Conservation (phyloP, 2,329 filamentous ascomycete species). For the Aaosphaeria pasadenensis region DNA sequence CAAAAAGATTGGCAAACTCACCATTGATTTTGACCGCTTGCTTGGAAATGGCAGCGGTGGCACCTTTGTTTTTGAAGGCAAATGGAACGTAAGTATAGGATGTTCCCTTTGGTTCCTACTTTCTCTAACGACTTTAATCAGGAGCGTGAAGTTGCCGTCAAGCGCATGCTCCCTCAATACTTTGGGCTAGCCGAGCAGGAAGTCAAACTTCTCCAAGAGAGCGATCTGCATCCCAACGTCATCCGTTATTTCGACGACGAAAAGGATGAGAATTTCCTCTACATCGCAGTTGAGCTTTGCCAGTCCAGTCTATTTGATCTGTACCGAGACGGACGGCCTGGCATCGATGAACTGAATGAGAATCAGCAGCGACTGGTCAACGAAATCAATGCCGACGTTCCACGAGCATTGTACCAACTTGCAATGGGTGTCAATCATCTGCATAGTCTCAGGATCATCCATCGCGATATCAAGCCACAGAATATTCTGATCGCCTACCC, state of each 20-base stretch:
- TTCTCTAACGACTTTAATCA: conserved; percentile 13
- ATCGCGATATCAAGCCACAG: conserved; percentile 95
- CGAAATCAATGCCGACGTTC: conserved; percentile 71
- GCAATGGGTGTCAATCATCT: conserved; percentile 85
- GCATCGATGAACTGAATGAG: conserved; percentile 49
- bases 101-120: background rate
- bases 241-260: conserved; percentile 96
- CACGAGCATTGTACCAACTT: conserved; percentile 81
- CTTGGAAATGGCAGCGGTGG: conserved; percentile 84
- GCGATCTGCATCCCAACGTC: conserved; percentile 93
- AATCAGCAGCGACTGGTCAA: conserved; percentile 67
- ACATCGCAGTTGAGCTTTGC: conserved; percentile 93
- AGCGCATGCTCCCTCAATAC: conserved; percentile 94
- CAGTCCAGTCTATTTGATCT: conserved; percentile 92
- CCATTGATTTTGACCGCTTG: conserved; percentile 58
- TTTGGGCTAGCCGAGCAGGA: conserved; percentile 95
- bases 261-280: conserved; percentile 83
- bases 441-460: conserved; percentile 89
- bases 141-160: conserved; percentile 88
- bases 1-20: conserved; percentile 59
- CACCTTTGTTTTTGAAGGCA: conserved; percentile 94
- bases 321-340: conserved; percentile 61
- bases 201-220: conserved; percentile 84
- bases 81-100: conserved; percentile 62
- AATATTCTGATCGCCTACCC: conserved; percentile 83